phyloP scores from a whole-genome alignment of 2,329 filamentous ascomycete species.

The Aspergillus costaricaensis region DNA sequence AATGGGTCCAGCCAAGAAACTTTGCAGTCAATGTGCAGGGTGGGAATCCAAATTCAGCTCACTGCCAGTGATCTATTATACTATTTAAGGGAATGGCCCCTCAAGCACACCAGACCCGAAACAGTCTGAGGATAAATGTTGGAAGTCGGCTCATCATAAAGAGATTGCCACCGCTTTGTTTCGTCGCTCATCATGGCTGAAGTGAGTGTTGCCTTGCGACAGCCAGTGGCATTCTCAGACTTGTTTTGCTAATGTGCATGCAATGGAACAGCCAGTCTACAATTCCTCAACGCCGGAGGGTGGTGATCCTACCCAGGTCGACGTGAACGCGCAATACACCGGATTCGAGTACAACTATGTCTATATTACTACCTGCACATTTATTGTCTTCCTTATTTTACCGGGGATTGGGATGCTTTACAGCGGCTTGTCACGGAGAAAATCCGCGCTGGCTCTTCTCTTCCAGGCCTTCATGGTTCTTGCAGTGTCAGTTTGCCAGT shows the following conservation, averaged over 20 bases:
- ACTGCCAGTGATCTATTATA: not conserved
- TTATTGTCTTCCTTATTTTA: conserved; percentile 67
- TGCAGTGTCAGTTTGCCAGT: conserved; percentile 47
- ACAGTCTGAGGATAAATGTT: not conserved
- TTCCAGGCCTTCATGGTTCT: conserved; percentile 64
- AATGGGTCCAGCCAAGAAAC: not conserved
- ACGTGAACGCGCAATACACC: conserved; percentile 61
- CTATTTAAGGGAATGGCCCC: not conserved
- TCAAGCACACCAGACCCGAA: not conserved
- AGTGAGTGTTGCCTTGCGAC: not conserved
- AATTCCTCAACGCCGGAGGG: conserved; percentile 51
- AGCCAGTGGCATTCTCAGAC: not conserved
- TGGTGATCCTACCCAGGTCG: conserved; percentile 54
- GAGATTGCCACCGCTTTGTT: no score
- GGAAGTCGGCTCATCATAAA: not conserved
- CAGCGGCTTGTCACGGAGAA: conserved; percentile 63
- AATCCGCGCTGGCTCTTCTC: conserved; percentile 62
- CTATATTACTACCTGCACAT: conserved; percentile 59
- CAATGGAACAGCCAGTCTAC: conserved; percentile 32
- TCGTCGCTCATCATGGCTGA: not conserved
- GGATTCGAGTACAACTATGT: conserved; percentile 64
- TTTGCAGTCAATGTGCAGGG: not conserved
- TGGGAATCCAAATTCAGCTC: not conserved
- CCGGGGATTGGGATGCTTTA: conserved; percentile 68
- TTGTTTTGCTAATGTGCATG: not conserved